Base-by-base conservation (phyloP, 345 rosid genomes). In the Acer negundo region DNA sequence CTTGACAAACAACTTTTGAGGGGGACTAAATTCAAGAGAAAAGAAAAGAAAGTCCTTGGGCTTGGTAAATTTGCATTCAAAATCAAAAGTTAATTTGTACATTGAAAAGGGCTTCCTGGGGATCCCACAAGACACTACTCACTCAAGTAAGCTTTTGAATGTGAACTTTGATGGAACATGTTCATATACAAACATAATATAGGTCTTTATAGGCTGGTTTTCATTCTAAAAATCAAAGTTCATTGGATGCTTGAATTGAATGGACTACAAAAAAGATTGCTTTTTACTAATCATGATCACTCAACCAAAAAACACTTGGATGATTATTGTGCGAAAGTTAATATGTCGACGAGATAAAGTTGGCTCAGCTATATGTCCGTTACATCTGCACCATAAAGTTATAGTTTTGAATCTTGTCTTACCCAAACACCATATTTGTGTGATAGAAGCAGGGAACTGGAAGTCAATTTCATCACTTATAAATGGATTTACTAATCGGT, bases 81-180 rank as follows among this genome's bases (percentile, higher is more conserved):
- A 23, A 23, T 62, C 66, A n/a, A 62, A 62, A 26, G 26, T 10
- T 11, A 10, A 42, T 42, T 6, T 42, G 23, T 62, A 11, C 13
- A 62, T 62, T 22, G 66, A 23, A 62, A 62, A 4, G 58, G n/a
- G 58, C 6, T 53, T 53, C 58, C 56, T 16, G 58, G 58, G 58
- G 58, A 53, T 53, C 58, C 58, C 58, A 53, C 58, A 53, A 53
- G 8, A 42, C 2, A 46, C 24, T 23, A 72, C 58, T 78, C 59
- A 72, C 58, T 78, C 59, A 44, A 65, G 67, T 78, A 64, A 72
- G 66, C 72, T 78, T 78, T 72, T 78, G 80, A 78, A 78, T 35
- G 71, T 2, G 22, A 22, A 68, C 71, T 65, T 62, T 49, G 3
- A 47, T 23, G 28, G 51, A 74, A 66, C 61, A 73, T 35, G 10